These are phyloP conservation scores for Buxus sempervirens DNA, from an alignment of 164 flowering plant species.

Conservation along the genomic window DNA sequence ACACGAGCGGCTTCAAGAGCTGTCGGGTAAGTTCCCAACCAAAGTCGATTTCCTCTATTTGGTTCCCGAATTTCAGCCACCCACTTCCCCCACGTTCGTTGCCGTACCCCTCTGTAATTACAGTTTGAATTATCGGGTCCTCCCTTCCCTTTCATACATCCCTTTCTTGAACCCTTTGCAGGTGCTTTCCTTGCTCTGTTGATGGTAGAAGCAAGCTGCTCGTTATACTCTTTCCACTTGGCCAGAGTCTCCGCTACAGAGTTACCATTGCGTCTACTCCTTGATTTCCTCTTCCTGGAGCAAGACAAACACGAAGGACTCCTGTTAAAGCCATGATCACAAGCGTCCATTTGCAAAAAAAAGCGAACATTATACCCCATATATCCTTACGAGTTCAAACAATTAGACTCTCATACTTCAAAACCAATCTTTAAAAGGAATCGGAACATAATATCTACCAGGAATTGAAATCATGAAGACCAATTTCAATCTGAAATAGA, in stretches of 20 bases:
- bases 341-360: no score
- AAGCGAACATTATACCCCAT: no score
- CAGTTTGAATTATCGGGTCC: conserved; percentile 64
- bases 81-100: conserved; percentile 93
- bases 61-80: conserved; percentile 79
- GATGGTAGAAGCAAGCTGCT: conserved; percentile 17
- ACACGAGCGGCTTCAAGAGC: conserved; percentile 56
- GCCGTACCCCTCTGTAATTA: conserved; percentile 79
- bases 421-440: no score
- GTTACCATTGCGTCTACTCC: conserved; percentile 39
- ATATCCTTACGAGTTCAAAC: no score
- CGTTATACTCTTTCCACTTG: conserved; percentile 59
- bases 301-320: not conserved
- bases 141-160: conserved; percentile 90
- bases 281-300: conserved; percentile 41
- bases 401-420: no score
- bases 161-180: conserved; percentile 82
- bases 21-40: conserved; percentile 59
- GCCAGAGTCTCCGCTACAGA: conserved; percentile 54
- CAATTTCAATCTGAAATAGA: no score
- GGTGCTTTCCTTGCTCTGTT: conserved; percentile 35
- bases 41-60: conserved; percentile 50
- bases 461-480: no score
- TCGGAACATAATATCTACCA: no score
- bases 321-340: not conserved